A percentile compares a stretch with the other conserved stretches of the same genome.
Conservation (phyloP, 208 protist species). For the Crithidia fasciculata region DNA sequence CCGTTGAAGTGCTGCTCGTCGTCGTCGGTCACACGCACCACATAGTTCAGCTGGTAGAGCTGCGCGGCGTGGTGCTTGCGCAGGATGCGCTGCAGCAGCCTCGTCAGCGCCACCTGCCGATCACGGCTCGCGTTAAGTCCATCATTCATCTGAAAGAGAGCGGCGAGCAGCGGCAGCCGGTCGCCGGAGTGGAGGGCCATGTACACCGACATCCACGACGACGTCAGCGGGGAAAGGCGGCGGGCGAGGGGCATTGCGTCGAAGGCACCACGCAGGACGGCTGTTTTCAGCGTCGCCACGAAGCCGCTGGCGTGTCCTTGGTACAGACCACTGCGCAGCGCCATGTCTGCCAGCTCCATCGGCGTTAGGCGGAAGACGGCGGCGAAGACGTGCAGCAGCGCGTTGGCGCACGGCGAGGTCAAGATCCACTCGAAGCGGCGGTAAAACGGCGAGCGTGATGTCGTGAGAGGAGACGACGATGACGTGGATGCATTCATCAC, state of each 20-base stretch:
- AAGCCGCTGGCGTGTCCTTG: conserved; percentile 52
- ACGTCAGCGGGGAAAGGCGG: conserved; percentile 64
- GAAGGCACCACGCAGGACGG: conserved; percentile 50
- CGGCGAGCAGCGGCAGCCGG: conserved; percentile 64
- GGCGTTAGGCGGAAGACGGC: conserved; percentile 54
- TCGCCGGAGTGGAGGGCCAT: conserved; percentile 74
- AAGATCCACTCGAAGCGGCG: conserved; percentile 50
- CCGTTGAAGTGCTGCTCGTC: conserved; percentile 70
- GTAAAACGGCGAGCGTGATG: conserved; percentile 42
- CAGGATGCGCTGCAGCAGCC: conserved; percentile 62
- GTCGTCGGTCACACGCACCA: conserved; percentile 63
- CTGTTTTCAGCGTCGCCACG: conserved; percentile 43
- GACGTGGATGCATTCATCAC: neutral
- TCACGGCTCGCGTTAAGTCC: conserved; percentile 48
- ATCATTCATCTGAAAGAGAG: conserved; percentile 57
- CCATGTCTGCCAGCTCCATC: conserved; percentile 73
- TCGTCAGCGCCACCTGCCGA: conserved; percentile 35
- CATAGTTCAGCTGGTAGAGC: conserved; percentile 77
- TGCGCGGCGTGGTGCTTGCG: conserved; percentile 55
- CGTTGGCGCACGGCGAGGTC: conserved; percentile 77
- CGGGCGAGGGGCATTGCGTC: conserved; percentile 70
- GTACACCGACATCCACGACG: conserved; percentile 69
- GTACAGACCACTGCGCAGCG: conserved; percentile 73
- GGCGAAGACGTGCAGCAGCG: conserved; percentile 76
- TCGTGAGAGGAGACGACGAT: conserved; percentile 32